phyloP scores from a whole-genome alignment of 176 grass and related monocot species.

The Carex myosuroides region DNA sequence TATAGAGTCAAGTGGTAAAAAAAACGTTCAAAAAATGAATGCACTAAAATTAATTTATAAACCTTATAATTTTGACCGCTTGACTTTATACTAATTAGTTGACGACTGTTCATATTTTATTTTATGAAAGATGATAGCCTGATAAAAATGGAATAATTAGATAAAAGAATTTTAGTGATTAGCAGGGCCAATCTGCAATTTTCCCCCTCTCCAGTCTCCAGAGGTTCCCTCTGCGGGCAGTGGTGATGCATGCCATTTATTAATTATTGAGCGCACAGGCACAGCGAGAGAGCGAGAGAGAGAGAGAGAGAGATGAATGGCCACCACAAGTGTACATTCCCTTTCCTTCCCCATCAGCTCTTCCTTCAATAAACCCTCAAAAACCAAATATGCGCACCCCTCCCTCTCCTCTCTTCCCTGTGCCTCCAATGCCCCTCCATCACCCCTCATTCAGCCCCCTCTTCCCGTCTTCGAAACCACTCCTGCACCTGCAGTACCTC shows the following conservation, averaged over 20 bases:
- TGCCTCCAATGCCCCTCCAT: background rate
- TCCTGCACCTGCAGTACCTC: background rate
- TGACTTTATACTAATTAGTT: too few species aligned
- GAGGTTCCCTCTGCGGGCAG: too few species aligned
- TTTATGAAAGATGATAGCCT: too few species aligned
- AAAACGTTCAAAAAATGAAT: too few species aligned
- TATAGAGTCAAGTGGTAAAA: too few species aligned
- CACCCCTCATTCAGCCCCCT: background rate
- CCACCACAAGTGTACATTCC: background rate
- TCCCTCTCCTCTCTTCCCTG: background rate
- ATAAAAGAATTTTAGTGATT: background rate
- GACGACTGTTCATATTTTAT: too few species aligned
- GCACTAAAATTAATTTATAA: too few species aligned
- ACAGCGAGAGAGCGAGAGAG: background rate
- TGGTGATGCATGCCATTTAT: too few species aligned
- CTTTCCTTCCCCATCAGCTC: background rate
- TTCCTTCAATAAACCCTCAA: background rate
- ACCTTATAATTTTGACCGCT: too few species aligned
- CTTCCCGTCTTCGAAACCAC: background rate
- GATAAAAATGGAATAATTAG: too few species aligned
- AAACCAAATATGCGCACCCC: background rate
- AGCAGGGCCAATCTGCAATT: too few species aligned
- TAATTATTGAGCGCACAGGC: too few species aligned
- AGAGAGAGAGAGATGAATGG: constrained; percentile 12
- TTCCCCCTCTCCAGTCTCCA: background rate